Evolutionary conservation across 352 stramenopile species (phyloP), one percentile per base, ranked within the genome.

Genomic region (Phytophthora lateralis): DNA sequence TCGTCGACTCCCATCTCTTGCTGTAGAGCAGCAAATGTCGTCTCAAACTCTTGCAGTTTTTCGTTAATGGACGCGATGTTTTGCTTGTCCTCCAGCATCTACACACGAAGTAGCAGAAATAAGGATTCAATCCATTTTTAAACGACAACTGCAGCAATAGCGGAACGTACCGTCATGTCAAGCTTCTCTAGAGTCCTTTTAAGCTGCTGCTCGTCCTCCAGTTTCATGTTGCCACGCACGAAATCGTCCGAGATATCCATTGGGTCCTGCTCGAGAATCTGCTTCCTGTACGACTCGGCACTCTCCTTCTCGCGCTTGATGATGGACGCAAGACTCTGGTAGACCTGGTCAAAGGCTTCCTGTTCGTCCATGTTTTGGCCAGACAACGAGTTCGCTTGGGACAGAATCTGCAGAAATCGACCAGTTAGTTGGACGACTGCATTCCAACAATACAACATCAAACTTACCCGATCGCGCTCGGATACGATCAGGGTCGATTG

Each of bases 221-320:
- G 76, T 54, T 78, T 88, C 68, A 89, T 80, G 27, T 91, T 90
- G 9, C 83, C 83, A 24, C 83, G 83, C 41, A 85, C 69, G 61
- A 89, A 90, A 45, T 90, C 80, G 10, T 92, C 81, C 2, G 78
- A 62, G 3, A 82, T 47, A n/a, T 90, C 83, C 10, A 90, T 54
- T 2, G 80, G 76, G 24, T 92, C 83, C 21, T 87, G 75, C 55
- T 93, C 81, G 0, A 93, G 73, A 24, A 91, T 76, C 63, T 93
- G 80, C 48, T 90, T 93, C 15, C 84, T 73, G 46, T 91, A 93
- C n/a, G 71, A 35, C 50, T 93, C 84, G 1, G 84, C 81, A 35
- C 85, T 87, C 53, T 91, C 82, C 38, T 85, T 82, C 48, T 93
- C 84, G 6, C 82, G 76, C 42, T 79, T 85, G 51, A 93, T 89